Conservation (phyloP, 768 basidiomycete species). For the Boletus eberwhitei region DNA sequence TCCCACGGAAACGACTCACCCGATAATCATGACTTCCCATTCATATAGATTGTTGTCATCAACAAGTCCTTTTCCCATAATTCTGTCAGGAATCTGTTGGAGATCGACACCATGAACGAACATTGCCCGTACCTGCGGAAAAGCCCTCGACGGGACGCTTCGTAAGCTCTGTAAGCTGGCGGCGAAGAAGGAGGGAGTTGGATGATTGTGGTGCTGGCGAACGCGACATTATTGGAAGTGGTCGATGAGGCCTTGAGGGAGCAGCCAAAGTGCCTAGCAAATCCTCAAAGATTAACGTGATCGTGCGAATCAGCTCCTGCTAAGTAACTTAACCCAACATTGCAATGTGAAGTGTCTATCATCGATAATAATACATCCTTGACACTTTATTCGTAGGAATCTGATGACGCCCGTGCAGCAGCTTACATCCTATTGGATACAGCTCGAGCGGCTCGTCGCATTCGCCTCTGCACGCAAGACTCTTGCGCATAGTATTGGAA, state of each 20-base stretch:
- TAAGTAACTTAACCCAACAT: no score
- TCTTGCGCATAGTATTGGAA: no score
- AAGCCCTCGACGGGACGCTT: slow-evolving; percentile 96
- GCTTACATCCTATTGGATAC: no score
- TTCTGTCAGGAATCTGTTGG: slow-evolving; percentile 34
- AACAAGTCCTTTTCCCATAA: slow-evolving; percentile 66
- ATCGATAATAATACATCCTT: no score
- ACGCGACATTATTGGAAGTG: slow-evolving; percentile 19
- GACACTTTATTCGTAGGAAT: no score
- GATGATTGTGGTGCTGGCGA: slow-evolving; percentile 32
- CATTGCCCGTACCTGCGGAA: slow-evolving; percentile 68
- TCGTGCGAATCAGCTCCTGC: slow-evolving; percentile 14
- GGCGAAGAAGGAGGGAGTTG: slow-evolving; percentile 61
- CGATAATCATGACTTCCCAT: slow-evolving; percentile 96
- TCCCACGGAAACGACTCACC: slow-evolving; percentile 47
- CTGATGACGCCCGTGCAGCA: no score
- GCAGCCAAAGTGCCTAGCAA: not conserved
- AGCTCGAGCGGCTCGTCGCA: no score
- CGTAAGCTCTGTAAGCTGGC: slow-evolving; percentile 81
- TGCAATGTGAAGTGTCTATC: no score
- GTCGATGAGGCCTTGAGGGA: not conserved
- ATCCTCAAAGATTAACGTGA: slow-evolving; percentile 11
- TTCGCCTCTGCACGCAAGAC: no score
- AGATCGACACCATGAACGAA: slow-evolving; percentile 28
- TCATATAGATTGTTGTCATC: slow-evolving; percentile 94